Conservation (phyloP, 805 yeast genomes). For the Saccharomycopsis sp. region DNA sequence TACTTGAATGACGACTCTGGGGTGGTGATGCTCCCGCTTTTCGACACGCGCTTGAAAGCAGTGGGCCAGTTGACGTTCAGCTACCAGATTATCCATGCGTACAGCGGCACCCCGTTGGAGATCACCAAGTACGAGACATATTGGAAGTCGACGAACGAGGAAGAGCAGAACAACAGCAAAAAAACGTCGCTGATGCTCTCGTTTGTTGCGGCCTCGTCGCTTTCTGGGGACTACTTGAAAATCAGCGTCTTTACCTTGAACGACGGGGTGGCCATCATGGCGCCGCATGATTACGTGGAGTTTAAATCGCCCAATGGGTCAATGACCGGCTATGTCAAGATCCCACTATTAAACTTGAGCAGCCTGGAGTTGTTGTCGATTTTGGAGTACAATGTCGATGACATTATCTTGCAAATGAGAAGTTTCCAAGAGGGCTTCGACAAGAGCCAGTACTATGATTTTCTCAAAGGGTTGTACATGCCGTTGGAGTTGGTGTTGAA, state of each 20-base stretch:
- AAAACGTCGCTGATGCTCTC: slow-evolving; percentile 35
- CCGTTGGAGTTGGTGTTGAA: slow-evolving; percentile 53
- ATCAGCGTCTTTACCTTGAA: slow-evolving; percentile 60
- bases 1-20: slow-evolving; percentile 30
- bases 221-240: slow-evolving; percentile 70
- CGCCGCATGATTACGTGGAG: slow-evolving; percentile 56
- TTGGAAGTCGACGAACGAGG: slow-evolving; percentile 82
- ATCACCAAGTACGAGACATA: slow-evolving; percentile 90
- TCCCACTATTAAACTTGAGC: slow-evolving; percentile 56
- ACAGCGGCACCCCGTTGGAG: slow-evolving; percentile 71
- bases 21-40: slow-evolving; percentile 53
- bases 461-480: slow-evolving; percentile 30
- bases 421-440: neutral
- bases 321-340: slow-evolving; percentile 30
- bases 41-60: slow-evolving; percentile 70
- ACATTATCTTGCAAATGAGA: too few relatives aligned
- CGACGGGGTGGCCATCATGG: slow-evolving; percentile 81
- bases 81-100: slow-evolving; percentile 84
- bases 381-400: slow-evolving; percentile 14
- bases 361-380: slow-evolving; percentile 32
- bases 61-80: slow-evolving; percentile 74
- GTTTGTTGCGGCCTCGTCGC: slow-evolving; percentile 84
- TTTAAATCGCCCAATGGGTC: too few relatives aligned
- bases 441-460: neutral
- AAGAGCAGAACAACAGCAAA: slow-evolving; percentile 24